A percentile compares a stretch with the other conserved stretches of the same genome.
Evolutionary conservation across 441 rosid species (phyloP).

Genomic region (Metrosideros polymorpha): DNA sequence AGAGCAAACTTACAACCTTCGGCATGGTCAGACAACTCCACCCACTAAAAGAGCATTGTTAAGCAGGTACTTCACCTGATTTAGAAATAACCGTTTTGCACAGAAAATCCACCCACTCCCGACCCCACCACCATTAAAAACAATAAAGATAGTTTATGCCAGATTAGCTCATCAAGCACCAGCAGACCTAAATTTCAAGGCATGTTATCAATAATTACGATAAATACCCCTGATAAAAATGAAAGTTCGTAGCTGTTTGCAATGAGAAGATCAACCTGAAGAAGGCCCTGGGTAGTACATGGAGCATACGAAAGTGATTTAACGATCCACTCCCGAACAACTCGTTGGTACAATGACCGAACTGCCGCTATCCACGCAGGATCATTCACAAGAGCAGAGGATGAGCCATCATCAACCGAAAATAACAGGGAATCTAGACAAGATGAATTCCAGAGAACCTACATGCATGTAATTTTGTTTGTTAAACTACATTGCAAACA

Average conservation of each 20-base stretch:
- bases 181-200: neutral
- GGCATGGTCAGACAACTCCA: neutral
- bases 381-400: slow-evolving; percentile 66
- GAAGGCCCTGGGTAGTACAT: slow-evolving; percentile 97
- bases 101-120: neutral
- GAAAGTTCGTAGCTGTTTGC: neutral
- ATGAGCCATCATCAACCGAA: slow-evolving; percentile 56
- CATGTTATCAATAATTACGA: neutral
- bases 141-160: neutral
- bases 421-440: slow-evolving; percentile 83
- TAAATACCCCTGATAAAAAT: neutral
- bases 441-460: slow-evolving; percentile 97
- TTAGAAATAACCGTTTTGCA: neutral
- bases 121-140: neutral
- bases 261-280: slow-evolving; percentile 57
- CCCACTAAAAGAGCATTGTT: neutral
- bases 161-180: neutral
- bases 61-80: neutral
- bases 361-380: slow-evolving; percentile 78
- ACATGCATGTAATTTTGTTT: slow-evolving; percentile 20
- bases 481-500: slow-evolving; percentile 2
- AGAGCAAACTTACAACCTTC: neutral
- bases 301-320: slow-evolving; percentile 92
- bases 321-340: slow-evolving; percentile 87
- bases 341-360: slow-evolving; percentile 79